A percentile compares a stretch with the other conserved stretches of the same genome.
These are phyloP conservation scores for Amaranthus palmeri DNA, from an alignment of 148 eudicot genomes.

Conservation along the genomic window DNA sequence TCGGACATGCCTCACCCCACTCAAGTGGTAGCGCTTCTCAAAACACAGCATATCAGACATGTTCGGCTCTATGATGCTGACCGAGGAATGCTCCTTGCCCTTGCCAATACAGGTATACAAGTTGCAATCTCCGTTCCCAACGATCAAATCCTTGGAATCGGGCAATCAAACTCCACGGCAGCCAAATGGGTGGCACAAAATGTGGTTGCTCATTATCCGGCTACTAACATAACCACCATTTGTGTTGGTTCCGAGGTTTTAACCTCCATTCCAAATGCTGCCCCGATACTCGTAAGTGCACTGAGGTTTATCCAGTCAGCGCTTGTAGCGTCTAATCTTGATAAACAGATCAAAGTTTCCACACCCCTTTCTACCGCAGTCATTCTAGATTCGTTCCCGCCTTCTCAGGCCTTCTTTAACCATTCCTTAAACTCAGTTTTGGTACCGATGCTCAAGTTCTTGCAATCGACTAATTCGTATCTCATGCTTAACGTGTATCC, in stretches of 20 bases:
- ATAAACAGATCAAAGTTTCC: constrained; percentile 62
- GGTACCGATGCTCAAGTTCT: constrained; percentile 59
- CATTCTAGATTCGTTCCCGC: constrained; percentile 81
- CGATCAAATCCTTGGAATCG: constrained; percentile 70
- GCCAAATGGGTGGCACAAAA: constrained; percentile 86
- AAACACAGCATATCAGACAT: constrained; percentile 63
- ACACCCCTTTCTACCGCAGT: constrained; percentile 64
- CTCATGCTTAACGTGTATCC: constrained; percentile 81
- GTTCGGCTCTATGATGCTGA: constrained; percentile 72
- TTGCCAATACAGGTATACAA: constrained; percentile 69
- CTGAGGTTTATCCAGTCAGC: constrained; percentile 68
- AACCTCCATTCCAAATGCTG: constrained; percentile 57
- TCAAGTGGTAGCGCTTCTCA: constrained; percentile 80
- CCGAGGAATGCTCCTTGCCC: constrained; percentile 70
- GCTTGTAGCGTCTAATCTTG: constrained; percentile 70
- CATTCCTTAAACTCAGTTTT: constrained; percentile 53
- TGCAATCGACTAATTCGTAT: constrained; percentile 59
- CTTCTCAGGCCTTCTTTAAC: constrained; percentile 85
- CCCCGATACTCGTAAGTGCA: constrained; percentile 51
- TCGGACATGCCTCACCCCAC: constrained; percentile 92
- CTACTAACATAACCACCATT: constrained; percentile 72
- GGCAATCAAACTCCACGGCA: constrained; percentile 78
- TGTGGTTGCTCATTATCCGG: constrained; percentile 70
- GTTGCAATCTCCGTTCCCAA: constrained; percentile 68
- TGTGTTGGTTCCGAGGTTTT: constrained; percentile 85